phyloP scores from a whole-genome alignment of 805 yeast genomes.

The Metschnikowia proteae region DNA sequence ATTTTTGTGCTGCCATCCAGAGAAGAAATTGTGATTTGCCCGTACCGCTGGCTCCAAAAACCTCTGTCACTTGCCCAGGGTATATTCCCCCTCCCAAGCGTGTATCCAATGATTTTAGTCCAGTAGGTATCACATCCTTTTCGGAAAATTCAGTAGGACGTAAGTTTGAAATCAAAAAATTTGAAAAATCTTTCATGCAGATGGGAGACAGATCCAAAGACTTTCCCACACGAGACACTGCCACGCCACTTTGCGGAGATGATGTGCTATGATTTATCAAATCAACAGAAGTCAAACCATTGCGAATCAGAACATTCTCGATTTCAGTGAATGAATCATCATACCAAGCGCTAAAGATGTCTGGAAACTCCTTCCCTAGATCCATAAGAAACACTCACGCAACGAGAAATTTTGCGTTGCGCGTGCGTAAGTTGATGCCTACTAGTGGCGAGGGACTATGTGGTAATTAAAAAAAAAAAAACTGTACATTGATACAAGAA shows the following conservation, averaged over 20 bases:
- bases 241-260: not conserved
- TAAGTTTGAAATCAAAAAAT: not conserved
- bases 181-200: not conserved
- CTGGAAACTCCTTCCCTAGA: constrained; percentile 1
- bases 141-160: not conserved
- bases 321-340: not conserved
- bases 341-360: not conserved
- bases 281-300: constrained; percentile 3
- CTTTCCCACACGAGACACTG: not conserved
- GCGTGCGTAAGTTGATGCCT: not conserved
- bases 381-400: not conserved
- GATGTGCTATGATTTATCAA: not conserved
- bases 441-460: not conserved
- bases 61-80: constrained; percentile 47
- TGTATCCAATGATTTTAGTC: constrained; percentile 8
- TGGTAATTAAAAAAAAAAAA: not conserved
- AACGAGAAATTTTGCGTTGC: not conserved
- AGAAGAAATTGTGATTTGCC: constrained; percentile 82
- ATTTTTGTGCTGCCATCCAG: constrained; percentile 46
- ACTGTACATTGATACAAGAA: not conserved
- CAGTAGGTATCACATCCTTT: constrained; percentile 7
- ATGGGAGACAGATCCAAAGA: not conserved
- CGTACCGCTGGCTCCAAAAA: constrained; percentile 79
- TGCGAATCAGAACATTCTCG: not conserved
- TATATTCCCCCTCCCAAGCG: constrained; percentile 14